These are phyloP conservation scores for Pseudogymnoascus sp. DNA, from an alignment of 2,329 filamentous ascomycete genomes.

Conservation along the genomic window DNA sequence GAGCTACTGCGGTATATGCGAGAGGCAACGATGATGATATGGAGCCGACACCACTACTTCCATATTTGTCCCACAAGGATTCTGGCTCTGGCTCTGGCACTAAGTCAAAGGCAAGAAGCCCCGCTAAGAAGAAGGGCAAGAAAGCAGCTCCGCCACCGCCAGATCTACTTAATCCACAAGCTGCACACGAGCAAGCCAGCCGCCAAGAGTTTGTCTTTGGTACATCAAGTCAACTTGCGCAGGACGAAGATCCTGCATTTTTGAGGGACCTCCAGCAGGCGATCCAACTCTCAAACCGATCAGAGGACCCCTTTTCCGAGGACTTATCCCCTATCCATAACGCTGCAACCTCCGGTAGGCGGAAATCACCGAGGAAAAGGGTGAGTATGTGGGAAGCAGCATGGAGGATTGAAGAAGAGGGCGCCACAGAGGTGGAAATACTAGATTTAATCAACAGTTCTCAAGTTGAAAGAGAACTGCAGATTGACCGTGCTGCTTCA, in stretches of 20 bases:
- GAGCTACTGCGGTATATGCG: slow-evolving; percentile 66
- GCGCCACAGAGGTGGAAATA: slow-evolving; percentile 56
- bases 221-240: slow-evolving; percentile 74
- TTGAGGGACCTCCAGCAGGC: slow-evolving; percentile 57
- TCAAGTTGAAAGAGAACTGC: slow-evolving; percentile 3
- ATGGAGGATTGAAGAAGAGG: slow-evolving; percentile 58
- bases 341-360: background rate
- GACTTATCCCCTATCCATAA: background rate
- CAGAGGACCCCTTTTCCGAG: slow-evolving; percentile 23
- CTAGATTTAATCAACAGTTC: slow-evolving; percentile 47
- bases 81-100: slow-evolving; percentile 9
- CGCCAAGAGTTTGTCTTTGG: slow-evolving; percentile 77
- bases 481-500: background rate
- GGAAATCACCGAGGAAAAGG: slow-evolving; percentile 14
- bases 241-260: slow-evolving; percentile 63
- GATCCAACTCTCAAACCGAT: slow-evolving; percentile 51
- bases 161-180: slow-evolving; percentile 59
- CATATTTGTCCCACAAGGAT: slow-evolving; percentile 35
- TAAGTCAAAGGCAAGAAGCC: slow-evolving; percentile 22
- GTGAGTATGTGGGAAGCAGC: slow-evolving; percentile 63
- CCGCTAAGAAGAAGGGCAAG: slow-evolving; percentile 32
- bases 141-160: slow-evolving; percentile 34
- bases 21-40: slow-evolving; percentile 31
- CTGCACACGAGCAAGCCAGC: slow-evolving; percentile 59
- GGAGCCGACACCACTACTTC: slow-evolving; percentile 37